Percentiles rank a stretch among this genome's conserved stretches.
These are phyloP conservation scores for Ilyonectria robusta DNA, from an alignment of 2,329 filamentous ascomycete genomes.

Conservation along the genomic window DNA sequence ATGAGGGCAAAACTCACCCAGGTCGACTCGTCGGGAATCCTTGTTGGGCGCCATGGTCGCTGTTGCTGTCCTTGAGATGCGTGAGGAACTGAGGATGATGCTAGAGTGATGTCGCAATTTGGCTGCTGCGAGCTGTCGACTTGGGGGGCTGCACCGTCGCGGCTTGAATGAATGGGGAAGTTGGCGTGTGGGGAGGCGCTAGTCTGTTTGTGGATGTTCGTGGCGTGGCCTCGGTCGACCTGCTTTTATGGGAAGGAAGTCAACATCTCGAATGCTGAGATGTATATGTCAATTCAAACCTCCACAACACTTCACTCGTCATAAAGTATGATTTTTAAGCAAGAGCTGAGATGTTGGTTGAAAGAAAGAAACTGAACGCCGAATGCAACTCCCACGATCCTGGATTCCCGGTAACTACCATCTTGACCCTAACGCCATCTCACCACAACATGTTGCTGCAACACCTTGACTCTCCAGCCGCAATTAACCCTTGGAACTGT, in stretches of 20 bases:
- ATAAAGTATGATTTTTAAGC: not conserved
- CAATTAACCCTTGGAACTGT: not conserved
- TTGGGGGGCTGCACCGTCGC: slow-evolving; percentile 14
- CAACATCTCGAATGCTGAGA: not conserved
- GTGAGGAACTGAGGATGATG: slow-evolving; percentile 28
- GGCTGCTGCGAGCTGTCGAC: slow-evolving; percentile 37
- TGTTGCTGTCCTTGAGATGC: slow-evolving; percentile 16
- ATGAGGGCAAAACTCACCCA: slow-evolving; percentile 53
- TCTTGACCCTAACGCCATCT: not conserved
- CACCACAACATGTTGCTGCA: too few species aligned
- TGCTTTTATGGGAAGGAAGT: slow-evolving; percentile 36
- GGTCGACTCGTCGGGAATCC: slow-evolving; percentile 61
- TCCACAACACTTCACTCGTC: not conserved
- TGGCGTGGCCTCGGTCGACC: slow-evolving; percentile 30
- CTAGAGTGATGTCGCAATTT: slow-evolving; percentile 40
- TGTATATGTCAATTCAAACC: not conserved
- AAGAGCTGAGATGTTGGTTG: not conserved
- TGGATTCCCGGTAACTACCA: not conserved
- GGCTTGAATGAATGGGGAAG: slow-evolving; percentile 35
- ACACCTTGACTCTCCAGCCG: not conserved
- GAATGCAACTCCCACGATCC: not conserved
- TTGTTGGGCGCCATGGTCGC: slow-evolving; percentile 58
- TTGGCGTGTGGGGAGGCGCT: slow-evolving; percentile 32
- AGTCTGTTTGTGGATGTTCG: slow-evolving; percentile 23
- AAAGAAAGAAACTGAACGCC: not conserved